Evolutionary conservation across 768 basidiomycete genomes (phyloP).

Genomic region (Russula compacta): DNA sequence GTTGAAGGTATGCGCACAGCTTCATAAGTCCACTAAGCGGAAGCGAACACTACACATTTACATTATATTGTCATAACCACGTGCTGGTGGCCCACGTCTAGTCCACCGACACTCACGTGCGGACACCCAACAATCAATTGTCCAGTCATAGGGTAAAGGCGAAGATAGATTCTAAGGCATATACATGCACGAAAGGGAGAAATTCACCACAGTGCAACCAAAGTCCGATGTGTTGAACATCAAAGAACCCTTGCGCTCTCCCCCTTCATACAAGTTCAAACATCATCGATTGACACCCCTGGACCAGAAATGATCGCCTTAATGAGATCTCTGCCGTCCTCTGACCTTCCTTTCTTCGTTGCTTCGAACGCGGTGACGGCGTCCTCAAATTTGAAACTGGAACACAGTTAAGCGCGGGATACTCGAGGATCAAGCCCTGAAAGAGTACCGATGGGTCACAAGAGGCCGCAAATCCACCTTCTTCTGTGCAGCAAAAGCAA

Average conservation of each 20-base stretch:
- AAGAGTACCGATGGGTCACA: conserved; percentile 73
- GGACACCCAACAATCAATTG: neutral
- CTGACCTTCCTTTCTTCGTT: conserved; percentile 69
- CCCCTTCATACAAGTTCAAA: conserved; percentile 21
- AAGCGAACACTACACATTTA: too few species aligned
- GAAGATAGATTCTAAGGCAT: neutral
- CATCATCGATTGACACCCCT: conserved; percentile 39
- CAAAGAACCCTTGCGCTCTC: neutral
- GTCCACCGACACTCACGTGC: neutral
- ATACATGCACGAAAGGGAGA: neutral
- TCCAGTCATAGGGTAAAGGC: neutral
- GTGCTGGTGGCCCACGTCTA: too few species aligned
- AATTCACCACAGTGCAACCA: too few species aligned
- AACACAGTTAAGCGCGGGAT: neutral
- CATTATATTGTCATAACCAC: too few species aligned
- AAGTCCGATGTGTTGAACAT: neutral
- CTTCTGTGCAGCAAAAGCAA: conserved; percentile 73
- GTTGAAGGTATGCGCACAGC: neutral
- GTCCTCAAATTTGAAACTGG: conserved; percentile 65
- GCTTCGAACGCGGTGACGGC: conserved; percentile 76
- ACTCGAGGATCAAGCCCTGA: neutral
- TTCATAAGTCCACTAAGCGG: too few species aligned
- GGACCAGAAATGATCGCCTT: conserved; percentile 87
- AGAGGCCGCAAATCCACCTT: conserved; percentile 82
- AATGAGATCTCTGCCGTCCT: conserved; percentile 81